Evolutionary conservation across 2,329 filamentous ascomycete species (phyloP), one percentile per base, ranked within the genome.

Genomic region (Dryadomyces quercivorus): DNA sequence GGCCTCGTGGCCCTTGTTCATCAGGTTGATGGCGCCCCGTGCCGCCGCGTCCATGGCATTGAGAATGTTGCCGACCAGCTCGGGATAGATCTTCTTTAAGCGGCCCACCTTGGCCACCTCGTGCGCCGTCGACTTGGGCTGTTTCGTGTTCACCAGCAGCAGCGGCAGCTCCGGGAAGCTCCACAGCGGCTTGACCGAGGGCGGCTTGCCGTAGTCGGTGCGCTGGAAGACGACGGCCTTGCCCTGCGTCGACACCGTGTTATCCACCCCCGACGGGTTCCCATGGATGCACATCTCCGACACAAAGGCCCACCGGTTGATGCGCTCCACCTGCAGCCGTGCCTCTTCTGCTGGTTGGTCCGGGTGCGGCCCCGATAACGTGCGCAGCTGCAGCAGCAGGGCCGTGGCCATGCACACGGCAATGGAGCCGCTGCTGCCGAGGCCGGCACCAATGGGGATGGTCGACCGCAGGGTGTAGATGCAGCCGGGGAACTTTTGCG

Each of bases 261-360:
- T 98, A 70, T 98, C 93, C 46, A 98, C 88, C 0, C 93, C 93
- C 0, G 89, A 95, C 0, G 93, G 93, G 64, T 95, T 97, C 42
- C 92, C 93, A 66, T 98, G 93, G 59, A 97, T 96, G 70, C 90
- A 93, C 82, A 97, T 86, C 68, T 98, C 93, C 22, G 86, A 86
- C 1, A 98, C 93, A 68, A 96, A 97, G 0, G 93, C 91, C 93
- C 94, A 98, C 58, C 87, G 81, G 69, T 98, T 98, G 71, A 98
- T 96, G 59, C 92, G 83, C 71, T 97, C 91, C 34, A 97, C 79
- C 66, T 98, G 92, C 46, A 90, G 70, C 57, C 87, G 83, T n/a
- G 88, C 88, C 70, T 98, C 93, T 54, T 89, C 84, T 0, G 82
- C 71, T 4, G 90, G 88, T 68, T 97, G 92, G 63, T 97, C 92